Evolutionary conservation across 2,329 filamentous ascomycete genomes (phyloP).

Genomic region (Fusarium ambrosium): DNA sequence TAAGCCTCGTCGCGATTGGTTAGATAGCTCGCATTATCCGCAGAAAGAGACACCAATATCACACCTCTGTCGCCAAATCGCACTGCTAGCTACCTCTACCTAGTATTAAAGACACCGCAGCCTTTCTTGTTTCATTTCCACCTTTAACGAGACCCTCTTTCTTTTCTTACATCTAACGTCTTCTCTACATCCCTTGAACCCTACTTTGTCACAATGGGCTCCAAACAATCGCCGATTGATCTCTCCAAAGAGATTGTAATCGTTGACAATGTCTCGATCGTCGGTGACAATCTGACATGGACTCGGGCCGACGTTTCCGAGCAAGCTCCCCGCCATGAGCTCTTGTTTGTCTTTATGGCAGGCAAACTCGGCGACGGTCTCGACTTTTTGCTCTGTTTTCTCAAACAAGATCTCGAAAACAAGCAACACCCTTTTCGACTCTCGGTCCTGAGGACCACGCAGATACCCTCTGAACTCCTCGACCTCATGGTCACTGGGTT

Average conservation of each 20-base stretch:
- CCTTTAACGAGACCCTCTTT: not conserved
- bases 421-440: conserved; percentile 47
- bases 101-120: conserved; percentile 24
- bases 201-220: conserved; percentile 24
- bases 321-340: conserved; percentile 39
- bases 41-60: conserved; percentile 2
- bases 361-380: not conserved
- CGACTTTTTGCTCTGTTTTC: conserved; percentile 53
- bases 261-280: conserved; percentile 41
- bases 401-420: conserved; percentile 53
- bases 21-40: conserved; percentile 12
- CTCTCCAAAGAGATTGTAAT: not conserved
- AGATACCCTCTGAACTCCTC: conserved; percentile 54
- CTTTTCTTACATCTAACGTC: not conserved
- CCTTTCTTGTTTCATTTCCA: not conserved
- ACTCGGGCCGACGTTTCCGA: conserved; percentile 29
- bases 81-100: conserved; percentile 5
- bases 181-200: not conserved
- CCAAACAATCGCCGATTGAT: not conserved
- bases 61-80: conserved; percentile 1
- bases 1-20: conserved; percentile 24
- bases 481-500: conserved; percentile 53
- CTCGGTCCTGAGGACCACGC: conserved; percentile 45
- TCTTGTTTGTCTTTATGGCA: conserved; percentile 47
- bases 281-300: conserved; percentile 48